Percentiles rank a stretch among this genome's conserved stretches.
phyloP scores from a whole-genome alignment of 257 asterid species.

The Capsicum baccatum region DNA sequence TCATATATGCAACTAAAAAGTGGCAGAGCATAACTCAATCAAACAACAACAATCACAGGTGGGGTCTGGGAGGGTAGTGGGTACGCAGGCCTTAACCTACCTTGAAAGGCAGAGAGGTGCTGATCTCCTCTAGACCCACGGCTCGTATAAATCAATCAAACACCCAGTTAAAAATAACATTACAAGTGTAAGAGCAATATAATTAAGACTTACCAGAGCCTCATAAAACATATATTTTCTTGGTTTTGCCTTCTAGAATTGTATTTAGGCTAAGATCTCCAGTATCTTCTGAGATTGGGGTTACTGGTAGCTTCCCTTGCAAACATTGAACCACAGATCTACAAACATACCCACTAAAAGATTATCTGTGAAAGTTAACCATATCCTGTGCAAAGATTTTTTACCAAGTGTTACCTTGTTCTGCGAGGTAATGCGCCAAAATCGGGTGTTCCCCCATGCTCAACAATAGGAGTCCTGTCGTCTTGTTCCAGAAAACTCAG shows the following conservation, averaged over 20 bases:
- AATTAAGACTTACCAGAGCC: constrained; percentile 54
- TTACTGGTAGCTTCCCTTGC: constrained; percentile 59
- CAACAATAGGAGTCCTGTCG: constrained; percentile 58
- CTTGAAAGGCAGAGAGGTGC: too few species aligned
- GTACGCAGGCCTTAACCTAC: too few species aligned
- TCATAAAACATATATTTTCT: constrained; percentile 73
- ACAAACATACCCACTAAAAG: constrained; percentile 33
- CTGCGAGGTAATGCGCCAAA: constrained; percentile 55
- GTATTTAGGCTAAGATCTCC: constrained; percentile 59
- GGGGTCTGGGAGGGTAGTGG: too few species aligned
- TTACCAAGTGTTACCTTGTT: constrained; percentile 56
- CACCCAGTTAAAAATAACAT: neutral
- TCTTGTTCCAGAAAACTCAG: constrained; percentile 76
- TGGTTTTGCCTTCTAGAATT: constrained; percentile 69
- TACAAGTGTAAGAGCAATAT: neutral
- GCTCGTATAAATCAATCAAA: neutral
- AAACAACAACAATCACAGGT: neutral
- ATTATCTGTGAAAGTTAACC: constrained; percentile 1
- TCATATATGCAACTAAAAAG: neutral
- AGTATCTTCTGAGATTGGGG: constrained; percentile 51
- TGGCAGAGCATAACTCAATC: neutral
- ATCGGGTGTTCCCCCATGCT: constrained; percentile 44
- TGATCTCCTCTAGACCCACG: too few species aligned
- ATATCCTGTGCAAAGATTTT: neutral
- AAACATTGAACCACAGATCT: constrained; percentile 85